Conservation (phyloP, 2,329 filamentous ascomycete genomes). For the Venturia oleaginea region DNA sequence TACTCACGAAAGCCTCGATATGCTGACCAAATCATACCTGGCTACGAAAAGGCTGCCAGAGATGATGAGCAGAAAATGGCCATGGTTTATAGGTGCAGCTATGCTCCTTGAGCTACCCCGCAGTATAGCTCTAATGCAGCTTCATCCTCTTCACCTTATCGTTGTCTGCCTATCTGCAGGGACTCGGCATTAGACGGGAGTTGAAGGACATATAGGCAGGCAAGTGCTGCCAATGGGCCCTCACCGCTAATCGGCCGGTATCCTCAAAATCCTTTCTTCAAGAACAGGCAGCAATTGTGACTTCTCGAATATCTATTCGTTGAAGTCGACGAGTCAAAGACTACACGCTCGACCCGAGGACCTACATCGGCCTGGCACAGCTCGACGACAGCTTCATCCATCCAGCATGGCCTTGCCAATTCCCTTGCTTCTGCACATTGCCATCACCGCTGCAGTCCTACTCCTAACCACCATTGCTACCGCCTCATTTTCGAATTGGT, state of each 20-base stretch:
- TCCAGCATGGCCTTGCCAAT: not conserved
- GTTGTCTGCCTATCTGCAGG: not conserved
- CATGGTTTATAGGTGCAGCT: no score
- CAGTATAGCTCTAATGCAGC: not conserved
- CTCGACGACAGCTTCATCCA: not conserved
- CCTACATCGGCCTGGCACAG: not conserved
- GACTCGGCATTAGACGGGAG: not conserved
- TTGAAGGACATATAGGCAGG: no score
- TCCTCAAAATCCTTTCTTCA: no score
- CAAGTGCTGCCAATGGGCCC: not conserved
- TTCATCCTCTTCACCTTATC: not conserved
- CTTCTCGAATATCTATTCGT: no score
- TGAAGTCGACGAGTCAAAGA: no score
- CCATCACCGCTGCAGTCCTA: not conserved
- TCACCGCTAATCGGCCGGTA: not conserved
- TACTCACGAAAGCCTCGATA: no score
- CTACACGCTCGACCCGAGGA: not conserved
- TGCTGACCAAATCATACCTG: not conserved
- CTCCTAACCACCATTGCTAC: constrained; percentile 1
- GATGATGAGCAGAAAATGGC: not conserved
- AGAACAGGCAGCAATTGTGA: no score
- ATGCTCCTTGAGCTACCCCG: no score
- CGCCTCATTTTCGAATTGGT: not conserved
- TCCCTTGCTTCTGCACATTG: constrained; percentile 4
- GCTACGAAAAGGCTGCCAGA: not conserved